phyloP scores from a whole-genome alignment of 352 stramenopile species.

The Phytophthora litchii region DNA sequence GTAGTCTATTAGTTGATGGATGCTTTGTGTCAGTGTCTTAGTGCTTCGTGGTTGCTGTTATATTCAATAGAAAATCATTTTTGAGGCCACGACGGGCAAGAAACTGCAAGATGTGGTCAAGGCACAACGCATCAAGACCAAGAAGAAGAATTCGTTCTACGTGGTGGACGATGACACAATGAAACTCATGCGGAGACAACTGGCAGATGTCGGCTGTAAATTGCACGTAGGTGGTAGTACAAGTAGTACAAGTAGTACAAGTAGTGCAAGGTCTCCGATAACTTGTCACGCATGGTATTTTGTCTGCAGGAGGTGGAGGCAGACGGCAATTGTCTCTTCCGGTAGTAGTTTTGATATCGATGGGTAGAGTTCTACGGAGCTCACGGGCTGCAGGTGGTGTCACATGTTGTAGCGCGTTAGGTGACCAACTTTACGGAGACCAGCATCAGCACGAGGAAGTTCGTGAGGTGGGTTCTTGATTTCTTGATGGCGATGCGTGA shows the following conservation, averaged over 20 bases:
- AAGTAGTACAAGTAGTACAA: no score
- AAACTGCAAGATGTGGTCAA: slow-evolving; percentile 17
- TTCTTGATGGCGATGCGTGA: neutral
- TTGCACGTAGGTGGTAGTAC: slow-evolving; percentile 35
- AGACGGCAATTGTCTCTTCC: slow-evolving; percentile 87
- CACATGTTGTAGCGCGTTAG: slow-evolving; percentile 49
- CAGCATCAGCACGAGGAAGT: slow-evolving; percentile 69
- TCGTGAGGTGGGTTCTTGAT: slow-evolving; percentile 49
- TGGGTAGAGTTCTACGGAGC: neutral
- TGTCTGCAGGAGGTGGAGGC: slow-evolving; percentile 68
- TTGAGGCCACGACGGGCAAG: slow-evolving; percentile 25
- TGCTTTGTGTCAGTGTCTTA: neutral
- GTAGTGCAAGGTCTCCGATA: slow-evolving; percentile 1
- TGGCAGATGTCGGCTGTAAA: slow-evolving; percentile 69
- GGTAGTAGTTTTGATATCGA: slow-evolving; percentile 29
- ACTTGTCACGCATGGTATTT: slow-evolving; percentile 1
- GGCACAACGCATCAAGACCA: slow-evolving; percentile 12
- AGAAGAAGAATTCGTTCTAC: slow-evolving; percentile 35
- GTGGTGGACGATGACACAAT: slow-evolving; percentile 56
- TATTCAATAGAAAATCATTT: slow-evolving; percentile 34
- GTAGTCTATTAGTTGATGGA: neutral
- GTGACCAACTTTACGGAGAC: slow-evolving; percentile 78
- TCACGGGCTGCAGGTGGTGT: slow-evolving; percentile 16
- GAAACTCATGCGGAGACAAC: slow-evolving; percentile 58
- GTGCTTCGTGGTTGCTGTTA: neutral